Percentiles rank a stretch among this genome's conserved stretches.
Conservation (phyloP, 2,329 filamentous ascomycete genomes). For the Cyphellophora europaea region DNA sequence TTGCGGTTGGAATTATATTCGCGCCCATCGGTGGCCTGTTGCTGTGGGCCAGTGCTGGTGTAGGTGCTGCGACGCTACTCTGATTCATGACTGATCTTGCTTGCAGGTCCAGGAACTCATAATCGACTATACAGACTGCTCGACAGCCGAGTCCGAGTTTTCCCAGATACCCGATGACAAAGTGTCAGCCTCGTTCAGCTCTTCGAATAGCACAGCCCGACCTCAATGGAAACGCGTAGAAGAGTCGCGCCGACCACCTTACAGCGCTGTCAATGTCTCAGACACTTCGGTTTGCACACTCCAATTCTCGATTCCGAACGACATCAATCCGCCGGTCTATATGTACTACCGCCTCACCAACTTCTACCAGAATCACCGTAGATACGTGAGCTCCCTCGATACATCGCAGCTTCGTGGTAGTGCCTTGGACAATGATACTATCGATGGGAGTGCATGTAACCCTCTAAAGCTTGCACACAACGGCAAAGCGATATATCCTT, state of each 20-base stretch:
- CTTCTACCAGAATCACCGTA: slow-evolving; percentile 97
- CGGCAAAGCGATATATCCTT: slow-evolving; percentile 79
- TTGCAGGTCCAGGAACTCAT: slow-evolving; percentile 75
- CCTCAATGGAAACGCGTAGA: slow-evolving; percentile 22
- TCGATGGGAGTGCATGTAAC: slow-evolving; percentile 63
- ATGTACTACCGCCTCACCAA: slow-evolving; percentile 95
- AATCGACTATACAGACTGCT: slow-evolving; percentile 83
- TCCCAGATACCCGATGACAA: slow-evolving; percentile 45
- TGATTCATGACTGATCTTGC: slow-evolving; percentile 1
- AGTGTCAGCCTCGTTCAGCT: slow-evolving; percentile 65
- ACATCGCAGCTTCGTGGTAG: slow-evolving; percentile 72
- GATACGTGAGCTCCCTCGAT: slow-evolving; percentile 87
- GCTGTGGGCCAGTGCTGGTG: slow-evolving; percentile 74
- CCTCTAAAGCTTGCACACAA: slow-evolving; percentile 51
- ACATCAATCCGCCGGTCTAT: slow-evolving; percentile 71
- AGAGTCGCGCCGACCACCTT: slow-evolving; percentile 16
- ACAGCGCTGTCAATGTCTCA: slow-evolving; percentile 15
- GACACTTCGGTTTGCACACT: slow-evolving; percentile 56
- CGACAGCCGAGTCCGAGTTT: slow-evolving; percentile 42
- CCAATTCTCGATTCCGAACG: slow-evolving; percentile 68
- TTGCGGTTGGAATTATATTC: slow-evolving; percentile 82
- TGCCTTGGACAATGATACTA: slow-evolving; percentile 48
- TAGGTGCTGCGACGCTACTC: slow-evolving; percentile 30
- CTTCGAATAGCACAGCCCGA: slow-evolving; percentile 29
- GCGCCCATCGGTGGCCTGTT: slow-evolving; percentile 83